These are phyloP conservation scores for Hypoxylon sp. DNA, from an alignment of 2,329 filamentous ascomycete genomes.

Conservation along the genomic window DNA sequence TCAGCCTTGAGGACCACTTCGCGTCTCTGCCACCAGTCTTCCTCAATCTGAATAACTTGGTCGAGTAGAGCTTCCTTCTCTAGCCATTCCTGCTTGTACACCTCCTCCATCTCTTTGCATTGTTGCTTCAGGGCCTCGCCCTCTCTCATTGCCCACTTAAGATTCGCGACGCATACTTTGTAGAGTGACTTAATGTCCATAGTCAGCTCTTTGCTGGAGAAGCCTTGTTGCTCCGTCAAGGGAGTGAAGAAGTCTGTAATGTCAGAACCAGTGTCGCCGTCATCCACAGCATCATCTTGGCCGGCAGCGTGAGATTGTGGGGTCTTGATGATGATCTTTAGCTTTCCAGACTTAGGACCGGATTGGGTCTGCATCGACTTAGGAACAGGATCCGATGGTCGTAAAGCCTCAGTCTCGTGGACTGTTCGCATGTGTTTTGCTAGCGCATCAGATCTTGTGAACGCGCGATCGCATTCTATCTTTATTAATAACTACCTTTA, in stretches of 20 bases:
- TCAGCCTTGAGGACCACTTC: slow-evolving; percentile 65
- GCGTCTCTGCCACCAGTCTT: slow-evolving; percentile 74
- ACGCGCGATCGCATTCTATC: slow-evolving; percentile 94
- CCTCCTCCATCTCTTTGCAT: slow-evolving; percentile 75
- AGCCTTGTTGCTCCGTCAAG: slow-evolving; percentile 71
- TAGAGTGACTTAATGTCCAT: slow-evolving; percentile 73
- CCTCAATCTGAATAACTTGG: slow-evolving; percentile 77
- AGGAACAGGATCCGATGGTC: slow-evolving; percentile 82
- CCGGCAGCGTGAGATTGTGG: slow-evolving; percentile 71
- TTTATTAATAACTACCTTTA: slow-evolving; percentile 27
- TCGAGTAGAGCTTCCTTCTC: slow-evolving; percentile 86
- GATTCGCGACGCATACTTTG: slow-evolving; percentile 77
- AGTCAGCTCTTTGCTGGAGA: slow-evolving; percentile 75
- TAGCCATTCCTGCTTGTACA: slow-evolving; percentile 80
- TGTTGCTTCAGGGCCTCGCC: slow-evolving; percentile 74
- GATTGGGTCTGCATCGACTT: slow-evolving; percentile 73
- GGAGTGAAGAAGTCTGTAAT: slow-evolving; percentile 72
- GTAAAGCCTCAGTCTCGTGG: slow-evolving; percentile 93
- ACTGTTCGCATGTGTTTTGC: slow-evolving; percentile 99
- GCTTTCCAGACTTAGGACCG: slow-evolving; percentile 63
- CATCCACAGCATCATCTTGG: slow-evolving; percentile 69
- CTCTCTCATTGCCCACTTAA: slow-evolving; percentile 81
- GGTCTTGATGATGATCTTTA: slow-evolving; percentile 76
- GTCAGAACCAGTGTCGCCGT: slow-evolving; percentile 69
- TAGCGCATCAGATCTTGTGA: slow-evolving; percentile 94